Evolutionary conservation across 2,329 filamentous ascomycete species (phyloP).

Genomic region (Aureobasidium sp.): DNA sequence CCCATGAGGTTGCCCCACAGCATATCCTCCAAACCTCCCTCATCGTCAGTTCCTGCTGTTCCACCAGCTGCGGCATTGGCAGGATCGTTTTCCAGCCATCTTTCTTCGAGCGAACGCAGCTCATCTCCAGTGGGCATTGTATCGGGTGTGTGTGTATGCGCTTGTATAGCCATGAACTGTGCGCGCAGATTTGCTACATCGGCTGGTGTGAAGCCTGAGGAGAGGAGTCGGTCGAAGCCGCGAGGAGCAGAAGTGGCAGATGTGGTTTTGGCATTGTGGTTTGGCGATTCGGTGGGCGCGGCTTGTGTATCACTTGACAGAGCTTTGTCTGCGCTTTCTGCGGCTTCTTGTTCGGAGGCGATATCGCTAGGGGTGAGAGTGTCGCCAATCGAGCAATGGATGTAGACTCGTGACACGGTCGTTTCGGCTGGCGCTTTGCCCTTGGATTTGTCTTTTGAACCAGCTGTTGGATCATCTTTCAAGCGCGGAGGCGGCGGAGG

Average conservation of each 20-base stretch:
- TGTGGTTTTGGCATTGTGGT: slow-evolving; percentile 18
- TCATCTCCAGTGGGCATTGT: slow-evolving; percentile 75
- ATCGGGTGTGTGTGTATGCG: slow-evolving; percentile 75
- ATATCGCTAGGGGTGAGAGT: slow-evolving; percentile 63
- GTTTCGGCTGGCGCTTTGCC: slow-evolving; percentile 58
- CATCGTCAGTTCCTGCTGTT: slow-evolving; percentile 45
- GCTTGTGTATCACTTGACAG: slow-evolving; percentile 32
- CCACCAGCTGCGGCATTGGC: slow-evolving; percentile 31
- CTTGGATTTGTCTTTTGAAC: slow-evolving; percentile 43
- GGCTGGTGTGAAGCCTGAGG: slow-evolving; percentile 70
- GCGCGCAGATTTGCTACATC: slow-evolving; percentile 80
- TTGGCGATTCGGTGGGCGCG: neutral
- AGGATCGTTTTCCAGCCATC: slow-evolving; percentile 71
- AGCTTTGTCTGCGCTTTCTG: slow-evolving; percentile 33
- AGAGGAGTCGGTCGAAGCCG: slow-evolving; percentile 81
- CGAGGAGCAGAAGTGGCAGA: slow-evolving; percentile 55
- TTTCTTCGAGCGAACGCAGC: slow-evolving; percentile 73
- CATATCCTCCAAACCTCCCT: slow-evolving; percentile 71
- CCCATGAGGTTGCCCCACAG: slow-evolving; percentile 83
- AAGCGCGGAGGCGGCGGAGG: slow-evolving; percentile 48
- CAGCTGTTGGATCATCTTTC: slow-evolving; percentile 25
- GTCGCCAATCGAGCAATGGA: slow-evolving; percentile 86
- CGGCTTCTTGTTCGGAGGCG: slow-evolving; percentile 52
- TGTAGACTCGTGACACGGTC: slow-evolving; percentile 59
- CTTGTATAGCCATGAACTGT: slow-evolving; percentile 82